These are phyloP conservation scores for Ulmus americana DNA, from an alignment of 331 rosid species.

Conservation along the genomic window DNA sequence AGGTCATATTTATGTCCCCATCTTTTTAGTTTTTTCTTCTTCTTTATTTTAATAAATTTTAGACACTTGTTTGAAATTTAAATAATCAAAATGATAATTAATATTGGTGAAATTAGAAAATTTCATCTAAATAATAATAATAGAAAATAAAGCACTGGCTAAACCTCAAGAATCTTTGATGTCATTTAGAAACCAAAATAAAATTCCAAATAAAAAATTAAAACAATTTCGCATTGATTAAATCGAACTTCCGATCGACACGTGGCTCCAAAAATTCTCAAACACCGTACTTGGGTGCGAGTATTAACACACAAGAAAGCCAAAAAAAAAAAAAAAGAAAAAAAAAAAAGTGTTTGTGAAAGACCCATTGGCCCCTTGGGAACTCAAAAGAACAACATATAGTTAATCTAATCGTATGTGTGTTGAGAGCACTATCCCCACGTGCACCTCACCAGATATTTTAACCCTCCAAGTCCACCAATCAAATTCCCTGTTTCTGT, in stretches of 20 bases:
- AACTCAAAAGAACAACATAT: conserved; percentile 24
- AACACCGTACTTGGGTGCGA: conserved; percentile 3
- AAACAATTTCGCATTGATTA: background rate
- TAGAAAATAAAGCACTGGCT: no score
- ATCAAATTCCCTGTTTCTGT: conserved; percentile 6
- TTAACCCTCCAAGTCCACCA: conserved; percentile 18
- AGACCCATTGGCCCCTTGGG: conserved; percentile 11
- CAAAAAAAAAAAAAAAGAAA: background rate
- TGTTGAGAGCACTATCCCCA: conserved; percentile 17
- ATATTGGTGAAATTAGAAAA: no score
- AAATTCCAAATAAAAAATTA: background rate
- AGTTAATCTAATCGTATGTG: background rate
- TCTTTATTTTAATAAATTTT: no score
- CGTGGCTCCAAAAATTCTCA: background rate
- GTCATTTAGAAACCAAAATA: background rate
- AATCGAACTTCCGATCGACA: background rate
- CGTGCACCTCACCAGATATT: conserved; percentile 31
- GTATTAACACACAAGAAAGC: background rate
- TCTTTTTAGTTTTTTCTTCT: no score
- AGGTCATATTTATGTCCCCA: no score
- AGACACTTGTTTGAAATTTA: no score
- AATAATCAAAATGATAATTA: no score
- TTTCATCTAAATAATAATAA: no score
- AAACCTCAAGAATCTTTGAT: conserved; percentile 2
- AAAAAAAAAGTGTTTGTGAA: no score